These are phyloP conservation scores for Phytomonas sp. DNA, from an alignment of 208 protist species.

Conservation along the genomic window DNA sequence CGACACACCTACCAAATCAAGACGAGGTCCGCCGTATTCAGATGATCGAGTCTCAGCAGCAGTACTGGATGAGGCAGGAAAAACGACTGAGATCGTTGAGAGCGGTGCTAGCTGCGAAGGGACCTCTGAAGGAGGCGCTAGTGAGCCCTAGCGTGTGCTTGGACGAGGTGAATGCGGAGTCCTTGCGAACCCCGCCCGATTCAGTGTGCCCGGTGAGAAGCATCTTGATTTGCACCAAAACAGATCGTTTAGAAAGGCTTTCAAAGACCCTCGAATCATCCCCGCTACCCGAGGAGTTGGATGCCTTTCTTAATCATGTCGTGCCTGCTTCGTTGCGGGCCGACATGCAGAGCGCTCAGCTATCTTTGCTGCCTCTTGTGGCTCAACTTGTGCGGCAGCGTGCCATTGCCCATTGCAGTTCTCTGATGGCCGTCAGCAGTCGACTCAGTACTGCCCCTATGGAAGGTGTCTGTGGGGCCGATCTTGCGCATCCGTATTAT, in stretches of 20 bases:
- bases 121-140: constrained; percentile 15
- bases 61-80: constrained; percentile 54
- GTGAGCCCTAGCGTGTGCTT: constrained; percentile 11
- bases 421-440: constrained; percentile 38
- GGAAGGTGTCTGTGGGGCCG: constrained; percentile 4
- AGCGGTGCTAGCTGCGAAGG: constrained; percentile 16
- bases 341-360: constrained; percentile 23
- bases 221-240: constrained; percentile 69
- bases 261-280: constrained; percentile 21
- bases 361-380: constrained; percentile 49
- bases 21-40: constrained; percentile 68
- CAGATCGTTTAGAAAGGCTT: constrained; percentile 45
- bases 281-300: constrained; percentile 9
- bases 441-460: constrained; percentile 50
- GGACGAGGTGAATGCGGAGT: constrained; percentile 23
- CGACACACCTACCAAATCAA: constrained; percentile 43
- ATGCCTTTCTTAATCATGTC: constrained; percentile 18
- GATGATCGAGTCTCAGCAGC: constrained; percentile 49
- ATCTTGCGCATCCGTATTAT: constrained; percentile 68
- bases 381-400: constrained; percentile 67
- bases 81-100: constrained; percentile 17
- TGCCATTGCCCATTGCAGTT: constrained; percentile 50
- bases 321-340: constrained; percentile 20
- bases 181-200: constrained; percentile 19
- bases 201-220: constrained; percentile 39